A percentile compares a stretch with the other conserved stretches of the same genome.
These are phyloP conservation scores for Haplographium delicatum DNA, from an alignment of 495 filamentous ascomycete genomes.

Conservation along the genomic window DNA sequence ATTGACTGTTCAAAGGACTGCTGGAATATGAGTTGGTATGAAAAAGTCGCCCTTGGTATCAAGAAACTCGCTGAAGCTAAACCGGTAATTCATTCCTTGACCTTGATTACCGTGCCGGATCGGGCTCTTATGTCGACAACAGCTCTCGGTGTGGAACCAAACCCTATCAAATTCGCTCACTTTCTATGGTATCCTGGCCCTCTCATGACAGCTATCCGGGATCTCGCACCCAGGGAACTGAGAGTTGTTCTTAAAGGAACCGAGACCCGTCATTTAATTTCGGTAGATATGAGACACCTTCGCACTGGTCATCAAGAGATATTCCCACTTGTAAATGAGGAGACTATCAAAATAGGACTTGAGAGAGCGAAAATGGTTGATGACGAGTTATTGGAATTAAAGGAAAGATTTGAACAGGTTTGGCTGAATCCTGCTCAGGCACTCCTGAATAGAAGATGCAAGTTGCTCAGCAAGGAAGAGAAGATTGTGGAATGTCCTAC, in stretches of 20 bases:
- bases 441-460: neutral
- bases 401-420: constrained; percentile 14
- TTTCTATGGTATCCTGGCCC: constrained; percentile 13
- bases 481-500: neutral
- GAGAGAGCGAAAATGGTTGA: neutral
- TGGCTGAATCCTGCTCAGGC: constrained; percentile 12
- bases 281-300: constrained; percentile 14
- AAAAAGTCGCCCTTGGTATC: constrained; percentile 4
- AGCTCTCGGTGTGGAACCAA: constrained; percentile 6
- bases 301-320: neutral
- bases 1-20: constrained; percentile 4
- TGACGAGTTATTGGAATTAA: constrained; percentile 11
- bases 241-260: constrained; percentile 14
- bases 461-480: neutral
- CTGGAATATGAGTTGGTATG: constrained; percentile 12
- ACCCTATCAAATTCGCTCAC: constrained; percentile 16
- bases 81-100: constrained; percentile 4
- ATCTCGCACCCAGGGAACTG: constrained; percentile 8
- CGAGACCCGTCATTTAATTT: neutral
- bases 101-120: constrained; percentile 4
- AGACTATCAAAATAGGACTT: neutral
- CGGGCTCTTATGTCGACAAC: constrained; percentile 5
- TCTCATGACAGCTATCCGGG: constrained; percentile 11
- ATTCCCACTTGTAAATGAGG: neutral
- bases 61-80: constrained; percentile 5